Evolutionary conservation across 768 basidiomycete genomes (phyloP), one percentile per base, ranked within the genome.

Genomic region (Serendipita sp.): DNA sequence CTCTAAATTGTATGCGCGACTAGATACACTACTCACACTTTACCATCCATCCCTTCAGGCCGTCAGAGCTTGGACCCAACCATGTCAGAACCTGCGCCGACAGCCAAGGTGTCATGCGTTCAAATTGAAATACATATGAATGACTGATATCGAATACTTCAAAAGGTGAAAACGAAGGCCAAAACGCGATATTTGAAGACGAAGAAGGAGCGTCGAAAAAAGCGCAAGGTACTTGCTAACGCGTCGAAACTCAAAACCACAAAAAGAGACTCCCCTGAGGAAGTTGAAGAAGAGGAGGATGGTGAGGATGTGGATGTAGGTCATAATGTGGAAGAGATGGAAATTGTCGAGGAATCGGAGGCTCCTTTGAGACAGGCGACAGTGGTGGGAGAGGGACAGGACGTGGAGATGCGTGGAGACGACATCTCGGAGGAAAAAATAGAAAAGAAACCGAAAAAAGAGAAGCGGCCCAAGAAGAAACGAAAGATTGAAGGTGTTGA

Each of bases 141-240:
- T 41, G 38, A 41, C 38, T 41, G 13, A 41, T 41, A 3, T 41
- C 3, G 38, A 51, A 7, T 51, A 51, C n/a, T 8, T 63, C 8
- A 68, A 84, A 79, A 72, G 72, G 38, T 41, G 51, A 87, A 86
- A 75, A 88, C 88, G 0, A 85, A 80, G 65, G 85, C 87, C 1
- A 88, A 89, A 72, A 74, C 82, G 68, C 77, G 84, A 66, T 89
- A 92, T 71, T 76, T 89, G 47, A 84, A 81, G 70, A 82, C 82
- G 60, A 92, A 92, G 75, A 83, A 82, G 67, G 78, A 81, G 62
- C 78, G 85, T 64, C 79, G 81, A 71, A 88, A 86, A 74, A 77
- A 74, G 60, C 74, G 75, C 66, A 79, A 76, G 60, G 62, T 69
- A 28, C 70, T 73, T 7, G 70, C 71, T 47, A 73, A 69, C 35